phyloP scores from a whole-genome alignment of 306 rosid species.

The Trifolium dubium region DNA sequence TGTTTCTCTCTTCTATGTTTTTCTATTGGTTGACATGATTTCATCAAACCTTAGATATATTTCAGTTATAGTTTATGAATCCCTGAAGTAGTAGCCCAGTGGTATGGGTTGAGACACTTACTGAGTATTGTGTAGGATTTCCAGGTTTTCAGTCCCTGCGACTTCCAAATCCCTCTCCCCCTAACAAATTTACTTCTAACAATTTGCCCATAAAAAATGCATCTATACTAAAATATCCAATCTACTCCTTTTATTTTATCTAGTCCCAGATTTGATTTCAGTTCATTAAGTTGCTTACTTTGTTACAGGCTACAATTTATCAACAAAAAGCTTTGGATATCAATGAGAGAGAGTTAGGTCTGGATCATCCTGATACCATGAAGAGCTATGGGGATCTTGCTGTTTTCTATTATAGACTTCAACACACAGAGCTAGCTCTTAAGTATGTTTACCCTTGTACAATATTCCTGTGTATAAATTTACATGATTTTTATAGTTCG shows the following conservation, averaged over 20 bases:
- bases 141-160: not conserved
- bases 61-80: not conserved
- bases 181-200: not conserved
- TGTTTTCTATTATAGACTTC: conserved; percentile 98
- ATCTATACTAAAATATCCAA: conserved; percentile 13
- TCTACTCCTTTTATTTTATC: not conserved
- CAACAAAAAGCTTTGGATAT: conserved; percentile 98
- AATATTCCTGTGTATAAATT: conserved; percentile 27
- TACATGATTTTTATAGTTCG: conserved; percentile 16
- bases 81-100: not conserved
- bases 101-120: not conserved
- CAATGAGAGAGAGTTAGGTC: conserved; percentile 95
- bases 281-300: conserved; percentile 37
- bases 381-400: conserved; percentile 99
- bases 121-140: not conserved
- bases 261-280: conserved; percentile 34
- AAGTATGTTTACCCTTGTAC: conserved; percentile 65
- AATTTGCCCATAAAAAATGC: not conserved
- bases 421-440: conserved; percentile 96
- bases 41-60: conserved; percentile 25
- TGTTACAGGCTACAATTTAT: conserved; percentile 89
- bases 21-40: conserved; percentile 39
- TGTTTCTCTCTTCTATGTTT: conserved; percentile 38
- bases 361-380: conserved; percentile 99
- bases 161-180: not conserved